phyloP scores from a whole-genome alignment of 768 basidiomycete genomes.

The Ephemerocybe angulata region DNA sequence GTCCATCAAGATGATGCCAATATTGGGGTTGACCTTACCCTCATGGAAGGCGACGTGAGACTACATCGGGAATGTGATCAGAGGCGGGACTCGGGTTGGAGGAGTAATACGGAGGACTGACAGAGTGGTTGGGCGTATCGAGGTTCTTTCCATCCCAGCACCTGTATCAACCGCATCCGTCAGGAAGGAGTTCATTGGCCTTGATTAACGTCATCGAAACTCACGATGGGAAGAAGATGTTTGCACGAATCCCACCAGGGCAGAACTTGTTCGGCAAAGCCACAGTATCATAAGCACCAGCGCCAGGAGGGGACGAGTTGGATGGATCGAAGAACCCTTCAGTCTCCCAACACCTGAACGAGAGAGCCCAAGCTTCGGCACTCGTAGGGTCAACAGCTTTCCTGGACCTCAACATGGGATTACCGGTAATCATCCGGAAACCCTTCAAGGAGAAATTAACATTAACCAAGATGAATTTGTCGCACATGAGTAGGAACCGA shows the following conservation, averaged over 20 bases:
- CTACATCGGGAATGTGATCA: not conserved
- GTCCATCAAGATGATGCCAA: slow-evolving; percentile 8
- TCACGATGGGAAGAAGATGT: slow-evolving; percentile 10
- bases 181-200: not conserved
- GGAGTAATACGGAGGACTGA: not conserved
- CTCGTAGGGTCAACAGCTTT: not conserved
- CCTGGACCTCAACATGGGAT: slow-evolving; percentile 2
- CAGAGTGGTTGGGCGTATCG: slow-evolving; percentile 4
- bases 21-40: slow-evolving; percentile 9
- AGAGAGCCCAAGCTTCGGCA: slow-evolving; percentile 4
- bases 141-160: slow-evolving; percentile 12
- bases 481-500: not conserved
- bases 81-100: not conserved
- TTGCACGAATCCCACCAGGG: slow-evolving; percentile 7
- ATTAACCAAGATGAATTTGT: not conserved
- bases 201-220: not conserved
- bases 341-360: slow-evolving; percentile 8
- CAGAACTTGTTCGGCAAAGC: slow-evolving; percentile 7
- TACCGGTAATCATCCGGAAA: slow-evolving; percentile 7
- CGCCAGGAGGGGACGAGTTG: slow-evolving; percentile 8
- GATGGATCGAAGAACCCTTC: slow-evolving; percentile 7
- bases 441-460: not conserved
- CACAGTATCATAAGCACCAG: slow-evolving; percentile 7
- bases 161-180: not conserved
- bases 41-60: slow-evolving; percentile 8